These are phyloP conservation scores for Pyrenula aspistea DNA, from an alignment of 495 filamentous ascomycete genomes.

Conservation along the genomic window DNA sequence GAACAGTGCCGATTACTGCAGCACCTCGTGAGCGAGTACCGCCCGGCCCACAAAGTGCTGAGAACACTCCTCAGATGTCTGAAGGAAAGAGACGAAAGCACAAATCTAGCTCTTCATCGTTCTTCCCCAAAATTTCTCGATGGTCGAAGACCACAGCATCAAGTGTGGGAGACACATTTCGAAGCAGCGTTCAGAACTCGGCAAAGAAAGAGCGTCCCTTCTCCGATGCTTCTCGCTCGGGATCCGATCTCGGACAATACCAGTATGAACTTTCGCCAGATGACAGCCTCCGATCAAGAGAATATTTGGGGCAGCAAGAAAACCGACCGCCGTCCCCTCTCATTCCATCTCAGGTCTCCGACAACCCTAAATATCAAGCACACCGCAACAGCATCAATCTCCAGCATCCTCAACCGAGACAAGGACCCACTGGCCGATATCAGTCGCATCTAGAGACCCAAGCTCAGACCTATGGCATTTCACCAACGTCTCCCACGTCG, in stretches of 20 bases:
- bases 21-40: conserved; percentile 54
- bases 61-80: conserved; percentile 60
- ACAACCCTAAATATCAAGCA: conserved; percentile 82
- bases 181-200: conserved; percentile 33
- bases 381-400: conserved; percentile 83
- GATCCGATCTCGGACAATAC: conserved; percentile 55
- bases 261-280: conserved; percentile 53
- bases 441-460: conserved; percentile 70
- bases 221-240: conserved; percentile 55
- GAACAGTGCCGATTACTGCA: conserved; percentile 56
- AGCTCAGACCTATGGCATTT: conserved; percentile 49
- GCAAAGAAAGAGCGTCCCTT: conserved; percentile 36
- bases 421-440: conserved; percentile 70
- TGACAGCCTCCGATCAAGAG: conserved; percentile 57
- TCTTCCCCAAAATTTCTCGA: conserved; percentile 83
- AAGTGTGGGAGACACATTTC: conserved; percentile 44
- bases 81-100: conserved; percentile 77
- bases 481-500: conserved; percentile 53
- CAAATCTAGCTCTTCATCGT: conserved; percentile 69
- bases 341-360: conserved; percentile 52
- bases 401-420: conserved; percentile 82
- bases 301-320: conserved; percentile 28
- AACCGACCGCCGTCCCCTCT: conserved; percentile 49
- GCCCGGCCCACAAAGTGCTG: conserved; percentile 47
- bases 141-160: conserved; percentile 97